Evolutionary conservation across 345 rosid species (phyloP), one percentile per base, ranked within the genome.

Genomic region (Arabidopsis suecica): DNA sequence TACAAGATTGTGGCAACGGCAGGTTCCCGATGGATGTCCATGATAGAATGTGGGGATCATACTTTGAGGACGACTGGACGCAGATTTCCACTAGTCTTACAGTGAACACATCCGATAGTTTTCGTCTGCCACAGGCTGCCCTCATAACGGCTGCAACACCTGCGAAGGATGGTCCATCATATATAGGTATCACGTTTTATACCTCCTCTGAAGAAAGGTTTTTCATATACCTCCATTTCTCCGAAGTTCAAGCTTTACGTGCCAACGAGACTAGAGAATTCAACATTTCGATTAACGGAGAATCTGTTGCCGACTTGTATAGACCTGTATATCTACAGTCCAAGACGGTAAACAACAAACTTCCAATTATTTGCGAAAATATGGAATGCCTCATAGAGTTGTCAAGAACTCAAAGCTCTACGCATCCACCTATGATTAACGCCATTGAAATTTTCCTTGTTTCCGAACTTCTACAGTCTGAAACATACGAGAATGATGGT

Each of bases 121-220:
- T 14, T 42, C 53, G 50, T 56, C 60, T 42, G 11, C 84, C 85
- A 7, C 22, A 55, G 16, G 22, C 37, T 20, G 78, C 72, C 8
- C 80, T 82, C 76, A 76, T 20, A 9, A 80, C 67, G 6, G 84
- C 89, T 0, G 81, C 79, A 6, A 76, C 51, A n/a, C 81, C 88
- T 7, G 40, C 6, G 18, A 71, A 78, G 72, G 78, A 14, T 0
- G 66, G 37, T 28, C 69, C 41, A 4, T 55, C 82, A 1, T 57
- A 84, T 54, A 25, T 0, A 0, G 5, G 12, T 54, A 20, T n/a
- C 5, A 77, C 23, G 7, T 0, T 5, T 30, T 75, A 12, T 9
- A 32, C 9, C 0, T 74, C 68, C 36, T 3, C 77, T 1, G 38
- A 59, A 7, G 62, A 61, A 3, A 48, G 58, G 0, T 30, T 81